Base-by-base conservation (phyloP, 2,329 filamentous ascomycete species). In the Elsinoe ampelina region DNA sequence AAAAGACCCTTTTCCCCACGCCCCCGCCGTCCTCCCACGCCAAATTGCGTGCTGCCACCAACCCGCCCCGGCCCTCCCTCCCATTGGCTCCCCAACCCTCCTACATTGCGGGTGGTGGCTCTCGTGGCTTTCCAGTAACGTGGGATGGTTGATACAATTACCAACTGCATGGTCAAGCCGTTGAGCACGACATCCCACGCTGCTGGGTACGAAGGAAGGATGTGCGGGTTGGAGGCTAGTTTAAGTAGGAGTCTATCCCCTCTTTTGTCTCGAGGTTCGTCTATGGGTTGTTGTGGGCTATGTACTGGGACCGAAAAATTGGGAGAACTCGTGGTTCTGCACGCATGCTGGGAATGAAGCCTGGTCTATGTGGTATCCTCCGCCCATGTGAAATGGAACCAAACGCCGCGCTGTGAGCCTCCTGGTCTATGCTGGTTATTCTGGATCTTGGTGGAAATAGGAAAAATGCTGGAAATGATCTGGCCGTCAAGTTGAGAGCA, bases 161-260 rank as follows among this genome's bases (percentile, higher is more conserved):
- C 32, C 48, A 39, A 52, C 32, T 34, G 26, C 12, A 26, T 52
- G 35, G 32, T 39, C 19, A 22, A 11, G 48, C 20, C 22, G 43
- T 48, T 48, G 26, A 34, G 26, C 45, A 36, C 26, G 48, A 52
- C 48, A 52, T 39, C 48, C 48, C 48, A 52, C 48, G 48, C 48
- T 32, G 48, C 32, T 19, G 22, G 17, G 41, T 50, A 20, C 26
- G 13, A 41, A 19, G 38, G 38, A n/a, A 41, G 17, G 13, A 7
- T 35, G 34, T 13, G 32, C 34, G 17, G 20, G 41, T 13, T 22
- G 41, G 41, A 45, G 12, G 12, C 26, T 45, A 22, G 41, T 45
- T 45, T 5, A 45, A 50, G 45, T 15, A 34, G 32, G 22, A 34
- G 45, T 50, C 45, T 50, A 50, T 34, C 36, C 26, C 45, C 45